Evolutionary conservation across 2,329 filamentous ascomycete genomes (phyloP).

Genomic region (Lecanoromycetidae sp.): DNA sequence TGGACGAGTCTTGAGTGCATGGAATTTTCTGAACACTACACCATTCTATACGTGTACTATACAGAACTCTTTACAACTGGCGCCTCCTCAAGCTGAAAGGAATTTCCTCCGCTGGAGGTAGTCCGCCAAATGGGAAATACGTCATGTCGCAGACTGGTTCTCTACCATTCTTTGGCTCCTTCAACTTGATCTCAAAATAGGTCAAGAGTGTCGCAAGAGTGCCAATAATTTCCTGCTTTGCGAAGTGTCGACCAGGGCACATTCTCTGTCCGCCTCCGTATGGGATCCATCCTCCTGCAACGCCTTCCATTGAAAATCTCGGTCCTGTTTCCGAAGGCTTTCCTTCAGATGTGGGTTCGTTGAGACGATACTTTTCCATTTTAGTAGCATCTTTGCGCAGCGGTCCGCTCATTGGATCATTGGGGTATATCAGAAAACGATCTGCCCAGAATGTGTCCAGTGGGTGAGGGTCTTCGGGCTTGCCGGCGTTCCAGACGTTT

Average conservation of each 20-base stretch:
- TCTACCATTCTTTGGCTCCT: not conserved
- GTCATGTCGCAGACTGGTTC: not conserved
- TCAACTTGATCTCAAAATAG: constrained; percentile 26
- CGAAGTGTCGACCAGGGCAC: constrained; percentile 32
- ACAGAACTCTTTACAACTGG: no score
- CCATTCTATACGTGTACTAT: no score
- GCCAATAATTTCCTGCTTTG: constrained; percentile 31
- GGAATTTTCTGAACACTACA: no score
- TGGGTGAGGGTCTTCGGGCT: constrained; percentile 9
- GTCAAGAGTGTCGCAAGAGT: constrained; percentile 25
- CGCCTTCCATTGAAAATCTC: constrained; percentile 2
- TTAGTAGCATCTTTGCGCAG: not conserved
- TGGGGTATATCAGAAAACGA: constrained; percentile 16
- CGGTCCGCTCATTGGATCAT: constrained; percentile 11
- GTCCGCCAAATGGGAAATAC: not conserved
- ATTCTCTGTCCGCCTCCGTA: constrained; percentile 27
- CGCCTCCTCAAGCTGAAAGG: constrained; percentile 1
- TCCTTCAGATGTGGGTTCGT: not conserved
- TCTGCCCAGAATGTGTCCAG: constrained; percentile 17
- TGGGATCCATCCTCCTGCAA: constrained; percentile 21
- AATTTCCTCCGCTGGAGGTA: not conserved
- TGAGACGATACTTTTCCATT: not conserved
- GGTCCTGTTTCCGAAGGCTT: not conserved
- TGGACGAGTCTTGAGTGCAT: no score
- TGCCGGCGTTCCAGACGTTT: constrained; percentile 15